Conservation (phyloP, 306 rosid genomes). For the Crotalaria pallida region DNA sequence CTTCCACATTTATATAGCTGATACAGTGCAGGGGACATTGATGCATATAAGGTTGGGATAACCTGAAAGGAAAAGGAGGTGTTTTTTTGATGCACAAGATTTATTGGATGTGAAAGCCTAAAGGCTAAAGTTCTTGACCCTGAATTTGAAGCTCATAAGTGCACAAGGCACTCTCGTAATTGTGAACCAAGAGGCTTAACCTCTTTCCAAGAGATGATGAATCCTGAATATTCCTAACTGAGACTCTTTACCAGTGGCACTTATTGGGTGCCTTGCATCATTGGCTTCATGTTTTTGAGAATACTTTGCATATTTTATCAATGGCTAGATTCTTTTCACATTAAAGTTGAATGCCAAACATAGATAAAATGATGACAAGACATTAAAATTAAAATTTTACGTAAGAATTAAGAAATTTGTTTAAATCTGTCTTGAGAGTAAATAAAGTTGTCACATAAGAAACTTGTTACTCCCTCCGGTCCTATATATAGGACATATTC, state of each 20-base stretch:
- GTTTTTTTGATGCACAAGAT: too few relatives aligned
- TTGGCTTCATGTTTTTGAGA: neutral
- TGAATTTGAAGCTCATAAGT: neutral
- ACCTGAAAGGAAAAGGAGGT: too few relatives aligned
- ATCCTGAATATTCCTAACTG: too few relatives aligned
- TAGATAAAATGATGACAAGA: neutral
- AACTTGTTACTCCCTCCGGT: too few relatives aligned
- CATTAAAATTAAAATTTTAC: neutral
- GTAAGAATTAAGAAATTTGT: neutral
- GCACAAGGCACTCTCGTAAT: neutral
- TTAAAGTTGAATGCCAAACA: neutral
- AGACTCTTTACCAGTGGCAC: neutral
- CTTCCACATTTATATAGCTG: too few relatives aligned
- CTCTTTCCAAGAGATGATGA: neutral
- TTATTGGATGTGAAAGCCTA: too few relatives aligned
- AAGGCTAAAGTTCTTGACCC: neutral
- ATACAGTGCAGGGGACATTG: too few relatives aligned
- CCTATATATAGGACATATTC: too few relatives aligned
- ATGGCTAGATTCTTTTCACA: neutral
- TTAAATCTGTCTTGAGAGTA: neutral
- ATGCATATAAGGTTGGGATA: too few relatives aligned
- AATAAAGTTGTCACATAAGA: neutral
- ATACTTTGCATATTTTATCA: neutral
- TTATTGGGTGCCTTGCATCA: neutral
- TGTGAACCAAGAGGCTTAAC: neutral